Evolutionary conservation across 129 eudicot genomes (phyloP).

Genomic region (carrot (Daucus carota)): DNA sequence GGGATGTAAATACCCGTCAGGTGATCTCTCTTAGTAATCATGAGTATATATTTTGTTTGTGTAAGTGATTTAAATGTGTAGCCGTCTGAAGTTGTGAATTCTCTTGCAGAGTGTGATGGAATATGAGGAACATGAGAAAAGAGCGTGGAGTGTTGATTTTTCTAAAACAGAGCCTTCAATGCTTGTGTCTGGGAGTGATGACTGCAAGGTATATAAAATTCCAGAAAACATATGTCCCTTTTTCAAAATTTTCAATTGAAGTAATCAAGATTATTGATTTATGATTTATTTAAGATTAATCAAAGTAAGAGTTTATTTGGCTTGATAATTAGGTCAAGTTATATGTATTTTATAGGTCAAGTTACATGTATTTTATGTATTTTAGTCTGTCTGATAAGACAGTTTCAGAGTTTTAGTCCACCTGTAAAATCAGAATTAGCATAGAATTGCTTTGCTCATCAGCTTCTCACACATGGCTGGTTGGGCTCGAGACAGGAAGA

Average conservation of each 20-base stretch:
- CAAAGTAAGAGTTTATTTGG: too few relatives aligned
- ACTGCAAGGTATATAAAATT: conserved; percentile 62
- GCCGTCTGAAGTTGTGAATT: neutral
- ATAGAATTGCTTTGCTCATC: neutral
- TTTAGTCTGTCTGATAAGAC: too few relatives aligned
- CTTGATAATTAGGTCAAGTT: neutral
- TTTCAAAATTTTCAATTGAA: neutral
- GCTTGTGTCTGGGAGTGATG: conserved; percentile 97
- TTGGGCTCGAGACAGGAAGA: too few relatives aligned
- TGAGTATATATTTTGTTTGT: neutral
- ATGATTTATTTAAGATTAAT: too few relatives aligned
- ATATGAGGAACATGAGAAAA: conserved; percentile 96
- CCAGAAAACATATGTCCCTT: neutral
- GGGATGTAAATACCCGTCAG: conserved; percentile 97
- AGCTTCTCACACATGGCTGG: neutral
- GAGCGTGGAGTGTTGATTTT: conserved; percentile 99
- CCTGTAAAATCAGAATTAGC: neutral
- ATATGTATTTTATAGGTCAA: neutral
- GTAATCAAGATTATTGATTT: too few relatives aligned
- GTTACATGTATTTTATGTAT: too few relatives aligned
- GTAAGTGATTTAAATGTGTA: neutral
- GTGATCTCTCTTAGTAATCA: conserved; percentile 21
- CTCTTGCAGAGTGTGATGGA: conserved; percentile 75
- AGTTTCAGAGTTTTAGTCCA: neutral
- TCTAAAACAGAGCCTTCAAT: conserved; percentile 85